These are phyloP conservation scores for Fusarium denticulatum DNA, from an alignment of 2,329 filamentous ascomycete genomes.

Conservation along the genomic window DNA sequence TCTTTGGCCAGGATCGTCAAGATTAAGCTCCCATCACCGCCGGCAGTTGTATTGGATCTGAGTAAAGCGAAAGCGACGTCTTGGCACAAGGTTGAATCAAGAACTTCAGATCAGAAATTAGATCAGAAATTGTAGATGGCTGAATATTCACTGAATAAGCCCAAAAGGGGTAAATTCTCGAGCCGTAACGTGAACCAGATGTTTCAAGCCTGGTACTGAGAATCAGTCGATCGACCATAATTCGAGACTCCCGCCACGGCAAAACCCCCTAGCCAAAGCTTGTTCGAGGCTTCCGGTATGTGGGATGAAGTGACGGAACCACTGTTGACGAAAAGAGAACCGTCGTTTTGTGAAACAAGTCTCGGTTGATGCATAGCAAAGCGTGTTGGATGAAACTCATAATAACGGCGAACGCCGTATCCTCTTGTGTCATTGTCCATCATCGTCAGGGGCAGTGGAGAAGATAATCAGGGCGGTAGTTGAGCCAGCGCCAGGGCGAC, in stretches of 20 bases:
- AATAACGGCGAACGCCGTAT: conserved; percentile 12
- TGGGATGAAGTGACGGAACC: conserved; percentile 1
- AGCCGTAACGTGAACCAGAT: neutral
- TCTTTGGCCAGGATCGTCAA: neutral
- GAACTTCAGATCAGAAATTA: neutral
- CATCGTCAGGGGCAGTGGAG: conserved; percentile 41
- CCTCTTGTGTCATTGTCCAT: conserved; percentile 11
- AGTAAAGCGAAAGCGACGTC: neutral
- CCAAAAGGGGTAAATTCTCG: neutral
- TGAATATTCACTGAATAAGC: neutral
- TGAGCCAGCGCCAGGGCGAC: conserved; percentile 2
- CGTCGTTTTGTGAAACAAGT: conserved; percentile 27
- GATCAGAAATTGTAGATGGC: neutral
- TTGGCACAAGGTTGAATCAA: conserved; percentile 2
- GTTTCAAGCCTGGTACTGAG: conserved; percentile 18
- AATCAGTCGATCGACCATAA: conserved; percentile 10
- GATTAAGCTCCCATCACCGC: neutral
- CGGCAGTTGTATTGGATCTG: neutral
- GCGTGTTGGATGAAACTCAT: conserved; percentile 3
- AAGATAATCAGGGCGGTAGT: conserved; percentile 38
- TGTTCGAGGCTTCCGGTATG: conserved; percentile 25
- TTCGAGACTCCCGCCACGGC: conserved; percentile 22
- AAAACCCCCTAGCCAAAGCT: conserved; percentile 14
- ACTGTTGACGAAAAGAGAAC: neutral
- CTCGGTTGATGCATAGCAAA: conserved; percentile 25